Conservation (phyloP, 139 green algal species). For the Zygnema cylindricum region DNA sequence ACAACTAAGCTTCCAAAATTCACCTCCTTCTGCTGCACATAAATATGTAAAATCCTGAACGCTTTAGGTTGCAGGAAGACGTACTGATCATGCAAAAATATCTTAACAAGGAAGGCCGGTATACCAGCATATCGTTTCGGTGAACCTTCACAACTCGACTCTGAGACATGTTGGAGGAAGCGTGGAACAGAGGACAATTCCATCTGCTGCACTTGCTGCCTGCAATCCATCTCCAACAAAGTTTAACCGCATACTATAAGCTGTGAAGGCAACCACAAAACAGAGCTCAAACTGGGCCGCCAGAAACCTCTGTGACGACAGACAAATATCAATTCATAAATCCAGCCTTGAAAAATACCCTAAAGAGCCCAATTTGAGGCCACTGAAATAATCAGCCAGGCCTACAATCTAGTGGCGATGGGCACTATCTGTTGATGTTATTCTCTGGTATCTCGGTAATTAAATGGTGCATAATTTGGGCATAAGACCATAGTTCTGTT, state of each 20-base stretch:
- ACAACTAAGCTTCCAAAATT: too few species aligned
- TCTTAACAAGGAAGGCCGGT: not conserved
- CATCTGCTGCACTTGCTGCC: slow-evolving; percentile 29
- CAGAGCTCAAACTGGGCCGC: not conserved
- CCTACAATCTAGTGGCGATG: too few species aligned
- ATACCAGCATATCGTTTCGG: slow-evolving; percentile 11
- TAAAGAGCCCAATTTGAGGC: too few species aligned
- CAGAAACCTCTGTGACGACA: not conserved
- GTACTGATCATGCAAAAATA: too few species aligned
- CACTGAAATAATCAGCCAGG: too few species aligned
- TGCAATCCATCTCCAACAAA: too few species aligned
- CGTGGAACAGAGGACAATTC: slow-evolving; percentile 14
- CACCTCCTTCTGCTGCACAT: too few species aligned
- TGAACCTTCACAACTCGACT: slow-evolving; percentile 13
- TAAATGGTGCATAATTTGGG: too few species aligned
- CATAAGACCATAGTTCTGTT: too few species aligned
- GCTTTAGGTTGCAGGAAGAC: too few species aligned
- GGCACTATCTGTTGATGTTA: not conserved
- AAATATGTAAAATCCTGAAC: too few species aligned
- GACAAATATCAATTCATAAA: not conserved
- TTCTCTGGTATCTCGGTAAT: not conserved
- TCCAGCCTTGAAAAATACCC: too few species aligned
- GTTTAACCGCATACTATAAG: not conserved
- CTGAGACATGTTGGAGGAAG: slow-evolving; percentile 20
- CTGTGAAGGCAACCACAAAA: not conserved